These are phyloP conservation scores for Chrysanthemum seticuspe DNA, from an alignment of 129 eudicot genomes.

Conservation along the genomic window DNA sequence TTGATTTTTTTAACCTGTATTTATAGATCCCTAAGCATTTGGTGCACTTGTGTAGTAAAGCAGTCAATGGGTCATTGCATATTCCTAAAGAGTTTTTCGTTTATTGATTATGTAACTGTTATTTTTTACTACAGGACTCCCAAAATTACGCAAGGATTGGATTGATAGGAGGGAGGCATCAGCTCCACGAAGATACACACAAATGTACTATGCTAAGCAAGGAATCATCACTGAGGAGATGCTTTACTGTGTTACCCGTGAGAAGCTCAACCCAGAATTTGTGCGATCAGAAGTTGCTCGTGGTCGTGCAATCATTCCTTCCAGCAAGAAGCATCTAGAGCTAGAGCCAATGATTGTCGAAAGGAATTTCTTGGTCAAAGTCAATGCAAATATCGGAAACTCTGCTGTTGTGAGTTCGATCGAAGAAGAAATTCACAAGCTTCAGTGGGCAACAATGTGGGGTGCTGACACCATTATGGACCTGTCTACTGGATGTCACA, in stretches of 20 bases:
- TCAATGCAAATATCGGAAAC: too few species aligned
- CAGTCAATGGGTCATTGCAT: too few species aligned
- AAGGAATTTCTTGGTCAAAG: too few species aligned
- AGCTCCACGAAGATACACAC: conserved; percentile 81
- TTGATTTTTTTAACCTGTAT: too few species aligned
- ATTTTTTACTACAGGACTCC: too few species aligned
- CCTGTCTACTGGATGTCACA: conserved; percentile 93
- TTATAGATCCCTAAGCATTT: too few species aligned
- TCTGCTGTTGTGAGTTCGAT: too few species aligned
- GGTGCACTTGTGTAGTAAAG: too few species aligned
- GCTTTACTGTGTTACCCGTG: conserved; percentile 94
- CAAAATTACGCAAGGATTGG: conserved; percentile 87
- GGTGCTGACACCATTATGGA: conserved; percentile 99
- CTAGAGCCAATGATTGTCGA: conserved; percentile 97
- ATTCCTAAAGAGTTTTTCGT: too few species aligned
- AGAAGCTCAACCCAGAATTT: too few species aligned
- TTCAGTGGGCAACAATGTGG: conserved; percentile 99
- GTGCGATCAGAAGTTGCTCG: conserved; percentile 97
- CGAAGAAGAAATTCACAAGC: too few species aligned
- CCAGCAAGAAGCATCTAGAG: conserved; percentile 85
- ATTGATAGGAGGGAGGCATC: conserved; percentile 69
- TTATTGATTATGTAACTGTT: too few species aligned
- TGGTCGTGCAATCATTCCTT: conserved; percentile 98
- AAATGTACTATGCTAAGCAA: conserved; percentile 93
- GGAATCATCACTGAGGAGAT: conserved; percentile 92